Evolutionary conservation across 164 flowering plant species (phyloP).

Genomic region (Pachysandra terminalis): DNA sequence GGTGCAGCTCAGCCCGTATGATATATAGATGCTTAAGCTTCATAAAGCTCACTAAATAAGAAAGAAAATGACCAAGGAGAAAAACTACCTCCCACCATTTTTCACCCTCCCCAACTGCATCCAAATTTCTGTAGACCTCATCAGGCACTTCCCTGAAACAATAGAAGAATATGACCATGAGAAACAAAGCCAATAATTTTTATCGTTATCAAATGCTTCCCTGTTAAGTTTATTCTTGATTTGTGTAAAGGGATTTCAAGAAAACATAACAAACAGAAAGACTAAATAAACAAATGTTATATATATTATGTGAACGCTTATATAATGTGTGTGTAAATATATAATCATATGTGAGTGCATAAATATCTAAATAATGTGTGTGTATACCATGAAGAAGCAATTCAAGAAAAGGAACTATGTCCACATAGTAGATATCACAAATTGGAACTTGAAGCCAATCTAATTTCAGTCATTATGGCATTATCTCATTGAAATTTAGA

Average conservation of each 20-base stretch:
- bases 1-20: background rate
- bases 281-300: no score
- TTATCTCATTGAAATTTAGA: no score
- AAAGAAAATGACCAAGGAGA: background rate
- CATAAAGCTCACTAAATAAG: background rate
- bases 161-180: background rate
- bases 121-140: constrained; percentile 74
- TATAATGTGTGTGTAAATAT: no score
- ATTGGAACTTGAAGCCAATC: no score
- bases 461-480: no score
- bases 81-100: constrained; percentile 97
- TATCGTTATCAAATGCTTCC: background rate
- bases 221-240: background rate
- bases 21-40: background rate
- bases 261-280: no score
- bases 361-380: no score
- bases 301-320: no score
- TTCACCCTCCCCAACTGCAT: constrained; percentile 67
- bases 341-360: no score
- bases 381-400: no score
- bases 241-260: no score
- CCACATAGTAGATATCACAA: background rate
- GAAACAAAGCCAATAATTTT: constrained; percentile 2
- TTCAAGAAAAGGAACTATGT: no score
- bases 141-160: constrained; percentile 72